Percentiles rank a stretch among this genome's conserved stretches.
These are phyloP conservation scores for Annona squamosa DNA, from an alignment of 164 flowering plant genomes.

Conservation along the genomic window DNA sequence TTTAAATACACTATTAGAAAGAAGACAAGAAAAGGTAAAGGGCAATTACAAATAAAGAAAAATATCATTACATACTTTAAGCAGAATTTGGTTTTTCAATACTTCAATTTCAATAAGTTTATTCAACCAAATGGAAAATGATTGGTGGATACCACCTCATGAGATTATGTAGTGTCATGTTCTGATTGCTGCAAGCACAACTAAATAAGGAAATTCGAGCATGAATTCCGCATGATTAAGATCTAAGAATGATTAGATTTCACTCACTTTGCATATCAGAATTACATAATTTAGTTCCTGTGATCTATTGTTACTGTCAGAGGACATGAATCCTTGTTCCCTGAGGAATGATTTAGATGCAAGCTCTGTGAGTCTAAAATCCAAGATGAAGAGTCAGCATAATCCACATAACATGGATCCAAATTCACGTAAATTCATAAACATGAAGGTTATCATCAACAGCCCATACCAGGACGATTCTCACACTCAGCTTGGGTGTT, in stretches of 20 bases:
- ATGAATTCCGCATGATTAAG: neutral
- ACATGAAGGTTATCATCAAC: neutral
- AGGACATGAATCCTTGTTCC: neutral
- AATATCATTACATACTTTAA: neutral
- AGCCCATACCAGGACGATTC: constrained; percentile 1
- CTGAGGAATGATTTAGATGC: neutral
- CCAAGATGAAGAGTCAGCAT: neutral
- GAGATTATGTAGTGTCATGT: neutral
- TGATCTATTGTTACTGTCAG: too few relatives aligned
- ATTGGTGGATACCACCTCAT: neutral
- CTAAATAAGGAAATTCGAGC: neutral
- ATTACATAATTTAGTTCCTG: neutral
- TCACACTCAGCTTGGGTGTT: constrained; percentile 31
- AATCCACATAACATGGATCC: neutral
- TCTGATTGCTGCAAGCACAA: neutral
- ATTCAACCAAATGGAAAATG: neutral
- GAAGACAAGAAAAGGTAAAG: neutral
- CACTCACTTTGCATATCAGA: neutral
- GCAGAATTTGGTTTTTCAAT: neutral
- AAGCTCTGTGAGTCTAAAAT: neutral
- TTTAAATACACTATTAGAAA: too few relatives aligned
- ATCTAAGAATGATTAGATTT: too few relatives aligned
- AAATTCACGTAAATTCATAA: neutral
- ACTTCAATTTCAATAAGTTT: neutral
- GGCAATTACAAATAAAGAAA: neutral